Conservation (phyloP, 148 eudicot genomes). For the Rhododendron simsii region DNA sequence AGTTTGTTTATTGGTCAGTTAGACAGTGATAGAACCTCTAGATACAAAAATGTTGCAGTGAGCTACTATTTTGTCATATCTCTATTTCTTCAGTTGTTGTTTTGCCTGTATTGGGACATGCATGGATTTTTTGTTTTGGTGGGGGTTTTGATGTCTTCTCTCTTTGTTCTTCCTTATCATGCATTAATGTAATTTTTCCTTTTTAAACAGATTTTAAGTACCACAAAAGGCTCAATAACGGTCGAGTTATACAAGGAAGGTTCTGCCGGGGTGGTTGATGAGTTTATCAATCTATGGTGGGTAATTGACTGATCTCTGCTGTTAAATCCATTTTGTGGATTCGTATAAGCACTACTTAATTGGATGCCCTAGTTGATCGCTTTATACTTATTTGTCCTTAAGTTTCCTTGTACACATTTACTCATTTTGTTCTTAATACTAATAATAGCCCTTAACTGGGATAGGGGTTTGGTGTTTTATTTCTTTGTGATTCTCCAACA, state of each 20-base stretch:
- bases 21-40: neutral
- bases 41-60: neutral
- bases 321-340: neutral
- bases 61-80: neutral
- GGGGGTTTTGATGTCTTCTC: neutral
- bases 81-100: neutral
- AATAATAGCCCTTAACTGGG: neutral
- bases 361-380: neutral
- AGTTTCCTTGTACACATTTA: neutral
- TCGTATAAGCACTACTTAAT: neutral
- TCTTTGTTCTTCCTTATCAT: neutral
- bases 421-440: neutral
- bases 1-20: neutral
- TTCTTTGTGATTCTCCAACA: neutral
- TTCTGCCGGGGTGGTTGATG: conserved; percentile 73
- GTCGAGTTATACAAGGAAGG: conserved; percentile 86
- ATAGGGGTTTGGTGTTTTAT: conserved; percentile 4
- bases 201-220: conserved; percentile 50
- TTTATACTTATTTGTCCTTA: neutral
- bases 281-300: conserved; percentile 77
- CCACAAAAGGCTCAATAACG: conserved; percentile 80
- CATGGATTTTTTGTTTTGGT: neutral
- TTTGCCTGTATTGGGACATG: neutral
- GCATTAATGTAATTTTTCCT: neutral
- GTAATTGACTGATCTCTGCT: conserved; percentile 17